These are phyloP conservation scores for Hemileia vastatrix DNA, from an alignment of 1,284 basidiomycete genomes.

Conservation along the genomic window DNA sequence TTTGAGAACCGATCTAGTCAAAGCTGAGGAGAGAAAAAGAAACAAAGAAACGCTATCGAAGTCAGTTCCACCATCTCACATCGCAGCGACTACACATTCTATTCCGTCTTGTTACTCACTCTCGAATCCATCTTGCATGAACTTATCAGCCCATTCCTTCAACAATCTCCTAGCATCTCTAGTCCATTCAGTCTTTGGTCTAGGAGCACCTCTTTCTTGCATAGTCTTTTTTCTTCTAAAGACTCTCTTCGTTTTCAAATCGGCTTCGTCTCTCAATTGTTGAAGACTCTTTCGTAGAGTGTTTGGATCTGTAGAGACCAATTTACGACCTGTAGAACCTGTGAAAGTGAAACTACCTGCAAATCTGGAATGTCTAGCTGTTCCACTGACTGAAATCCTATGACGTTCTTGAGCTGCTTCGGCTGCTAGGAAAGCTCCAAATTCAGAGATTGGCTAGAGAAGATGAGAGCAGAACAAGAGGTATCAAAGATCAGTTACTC, in stretches of 20 bases:
- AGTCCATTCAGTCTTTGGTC: constrained; percentile 34
- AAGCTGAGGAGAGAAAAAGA: constrained; percentile 2
- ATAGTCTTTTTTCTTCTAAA: constrained; percentile 30
- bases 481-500: no score
- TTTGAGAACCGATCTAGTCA: constrained; percentile 34
- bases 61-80: not conserved
- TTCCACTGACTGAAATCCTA: no score
- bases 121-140: constrained; percentile 38
- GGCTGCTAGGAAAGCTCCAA: no score
- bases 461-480: no score
- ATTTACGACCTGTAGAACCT: constrained; percentile 33
- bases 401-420: no score
- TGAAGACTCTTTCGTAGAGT: constrained; percentile 33
- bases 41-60: not conserved
- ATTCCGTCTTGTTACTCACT: constrained; percentile 12
- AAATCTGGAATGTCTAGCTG: not conserved
- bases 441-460: no score
- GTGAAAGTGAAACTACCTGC: constrained; percentile 30
- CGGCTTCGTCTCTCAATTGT: constrained; percentile 33
- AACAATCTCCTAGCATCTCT: constrained; percentile 28
- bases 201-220: constrained; percentile 35
- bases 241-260: constrained; percentile 26
- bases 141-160: constrained; percentile 36
- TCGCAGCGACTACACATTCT: not conserved
- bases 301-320: constrained; percentile 32